Base-by-base conservation (phyloP, 2,329 filamentous ascomycete genomes). In the Scedosporium apiospermum region DNA sequence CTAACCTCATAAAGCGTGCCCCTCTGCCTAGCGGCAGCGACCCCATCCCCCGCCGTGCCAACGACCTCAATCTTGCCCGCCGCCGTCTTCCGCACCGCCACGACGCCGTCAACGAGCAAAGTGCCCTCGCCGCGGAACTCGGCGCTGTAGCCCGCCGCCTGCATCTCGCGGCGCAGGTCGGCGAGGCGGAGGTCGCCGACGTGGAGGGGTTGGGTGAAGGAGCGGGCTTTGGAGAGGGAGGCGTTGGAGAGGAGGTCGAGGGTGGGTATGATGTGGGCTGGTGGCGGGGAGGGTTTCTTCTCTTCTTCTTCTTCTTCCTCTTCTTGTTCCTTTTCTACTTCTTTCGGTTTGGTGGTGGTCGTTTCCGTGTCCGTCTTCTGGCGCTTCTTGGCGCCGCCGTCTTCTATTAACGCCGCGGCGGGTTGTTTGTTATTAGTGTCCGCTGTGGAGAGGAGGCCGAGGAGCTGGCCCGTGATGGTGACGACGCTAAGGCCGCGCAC, bases 61-160 rank as follows among this genome's bases (percentile, higher is more conserved):
- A 96, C 93, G 18, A 96, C 86, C 75, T 96, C 93, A 69, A 97
- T 91, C 68, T 84, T 87, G 0, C 93, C 93, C n/a, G 88, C 89
- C 1, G 86, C 88, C 57, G 88, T 90, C 79, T 99, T 98, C 64
- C 91, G 82, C 57, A 99, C 92, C 3, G 92, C 90, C 6, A 98
- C 93, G 9, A 85, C 84, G 1, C 91, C 90, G 71, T 98, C 93
- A 63, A 99, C 88, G 9, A 99, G 82, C 63, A 99, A 78, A 7
- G 89, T 96, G 65, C 95, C 95, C 74, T 98, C 93, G 59, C 95
- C 95, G 59, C 91, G 83, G 74, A 98, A 97, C 73, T 97, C 95
- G 1, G 93, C 93, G 14, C 85, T 87, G 76, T 97, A 92, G 0
- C 93, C 92, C 3, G 88, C 83, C 14, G 83, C 80, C 69, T 91